A percentile compares a stretch with the other conserved stretches of the same genome.
These are phyloP conservation scores for Cyclocybe cylindracea DNA, from an alignment of 768 basidiomycete genomes.

Conservation along the genomic window DNA sequence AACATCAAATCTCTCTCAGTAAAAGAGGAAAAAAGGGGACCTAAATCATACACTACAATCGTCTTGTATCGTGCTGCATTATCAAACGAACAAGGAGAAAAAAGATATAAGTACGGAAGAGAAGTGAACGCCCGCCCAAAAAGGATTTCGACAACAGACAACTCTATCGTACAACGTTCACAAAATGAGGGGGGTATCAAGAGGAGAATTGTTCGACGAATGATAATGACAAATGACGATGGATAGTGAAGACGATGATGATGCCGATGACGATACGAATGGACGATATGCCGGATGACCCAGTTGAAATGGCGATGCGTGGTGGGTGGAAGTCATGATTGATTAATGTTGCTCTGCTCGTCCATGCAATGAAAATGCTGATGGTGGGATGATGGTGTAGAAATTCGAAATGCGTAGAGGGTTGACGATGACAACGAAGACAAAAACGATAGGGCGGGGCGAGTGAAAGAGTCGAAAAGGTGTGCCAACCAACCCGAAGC, in stretches of 20 bases:
- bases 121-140: slow-evolving; percentile 8
- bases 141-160: neutral
- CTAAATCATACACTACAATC: slow-evolving; percentile 24
- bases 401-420: neutral
- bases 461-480: neutral
- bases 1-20: slow-evolving; percentile 19
- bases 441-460: slow-evolving; percentile 4
- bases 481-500: slow-evolving; percentile 14
- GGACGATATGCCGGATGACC: slow-evolving; percentile 1
- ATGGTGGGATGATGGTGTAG: neutral
- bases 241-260: slow-evolving; percentile 8
- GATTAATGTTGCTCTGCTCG: slow-evolving; percentile 7
- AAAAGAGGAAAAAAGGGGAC: slow-evolving; percentile 10
- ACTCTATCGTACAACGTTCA: slow-evolving; percentile 2
- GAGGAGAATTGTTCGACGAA: neutral
- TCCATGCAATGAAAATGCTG: slow-evolving; percentile 10
- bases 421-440: neutral
- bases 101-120: slow-evolving; percentile 3
- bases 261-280: slow-evolving; percentile 1
- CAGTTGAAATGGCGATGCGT: slow-evolving; percentile 1
- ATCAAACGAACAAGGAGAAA: slow-evolving; percentile 14
- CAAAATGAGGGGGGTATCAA: slow-evolving; percentile 1
- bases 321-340: neutral
- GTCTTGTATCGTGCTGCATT: slow-evolving; percentile 22
- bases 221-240: slow-evolving; percentile 6